Evolutionary conservation across 306 rosid species (phyloP).

Genomic region (Glycine tomentella): DNA sequence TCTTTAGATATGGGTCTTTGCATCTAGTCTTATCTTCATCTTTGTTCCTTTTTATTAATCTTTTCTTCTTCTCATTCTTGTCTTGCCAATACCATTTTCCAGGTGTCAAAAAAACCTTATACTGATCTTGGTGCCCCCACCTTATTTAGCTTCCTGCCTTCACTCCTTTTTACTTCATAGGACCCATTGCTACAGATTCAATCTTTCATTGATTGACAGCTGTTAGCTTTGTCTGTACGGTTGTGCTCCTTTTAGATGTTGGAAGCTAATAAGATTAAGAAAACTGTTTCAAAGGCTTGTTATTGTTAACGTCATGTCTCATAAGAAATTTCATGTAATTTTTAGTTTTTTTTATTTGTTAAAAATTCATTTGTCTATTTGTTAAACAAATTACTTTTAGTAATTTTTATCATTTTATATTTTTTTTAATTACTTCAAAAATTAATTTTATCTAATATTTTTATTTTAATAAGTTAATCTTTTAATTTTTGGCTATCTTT

Average conservation of each 20-base stretch:
- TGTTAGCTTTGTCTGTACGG: conserved; percentile 59
- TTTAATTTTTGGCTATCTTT: too few species aligned
- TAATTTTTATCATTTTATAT: too few species aligned
- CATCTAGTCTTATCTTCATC: conserved; percentile 66
- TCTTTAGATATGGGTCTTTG: conserved; percentile 61
- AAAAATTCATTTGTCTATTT: too few species aligned
- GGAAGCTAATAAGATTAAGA: conserved; percentile 43
- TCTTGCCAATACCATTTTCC: conserved; percentile 54
- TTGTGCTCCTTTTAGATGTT: conserved; percentile 46
- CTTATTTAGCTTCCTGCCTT: conserved; percentile 51
- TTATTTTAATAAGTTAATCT: too few species aligned
- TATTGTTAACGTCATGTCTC: too few species aligned
- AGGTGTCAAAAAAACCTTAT: conserved; percentile 62
- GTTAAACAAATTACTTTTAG: too few species aligned
- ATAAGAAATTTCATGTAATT: too few species aligned
- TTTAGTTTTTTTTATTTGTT: too few species aligned
- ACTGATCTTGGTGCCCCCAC: conserved; percentile 66
- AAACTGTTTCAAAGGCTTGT: conserved; percentile 22
- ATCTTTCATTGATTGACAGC: conserved; percentile 57
- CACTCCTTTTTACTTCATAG: background rate
- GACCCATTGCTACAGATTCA: conserved; percentile 47
- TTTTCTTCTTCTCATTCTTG: conserved; percentile 19
- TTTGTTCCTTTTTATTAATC: background rate
- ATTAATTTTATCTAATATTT: too few species aligned
- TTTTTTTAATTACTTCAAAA: too few species aligned